Percentiles rank a stretch among this genome's conserved stretches.
phyloP scores from a whole-genome alignment of 441 rosid genomes.

The Gossypium trilobum region DNA sequence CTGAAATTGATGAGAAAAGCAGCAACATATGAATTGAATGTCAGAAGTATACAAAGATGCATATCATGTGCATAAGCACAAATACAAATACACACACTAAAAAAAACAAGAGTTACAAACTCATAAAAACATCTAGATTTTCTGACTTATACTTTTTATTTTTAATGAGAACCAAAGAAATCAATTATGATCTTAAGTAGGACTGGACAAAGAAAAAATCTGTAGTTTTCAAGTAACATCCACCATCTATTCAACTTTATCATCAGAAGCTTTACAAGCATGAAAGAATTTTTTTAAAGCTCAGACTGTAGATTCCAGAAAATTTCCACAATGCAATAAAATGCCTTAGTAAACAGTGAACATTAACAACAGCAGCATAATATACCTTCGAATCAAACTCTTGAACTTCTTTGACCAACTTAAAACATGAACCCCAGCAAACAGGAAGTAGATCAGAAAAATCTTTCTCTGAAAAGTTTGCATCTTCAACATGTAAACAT shows the following conservation, averaged over 20 bases:
- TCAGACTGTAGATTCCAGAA: background rate
- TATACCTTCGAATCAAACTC: constrained; percentile 96
- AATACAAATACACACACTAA: background rate
- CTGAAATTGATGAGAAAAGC: constrained; percentile 33
- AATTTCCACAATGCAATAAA: background rate
- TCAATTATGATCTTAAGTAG: too few species aligned
- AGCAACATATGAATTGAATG: background rate
- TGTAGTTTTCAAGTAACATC: background rate
- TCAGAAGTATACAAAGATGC: background rate
- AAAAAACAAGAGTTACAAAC: background rate
- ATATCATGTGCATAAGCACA: background rate
- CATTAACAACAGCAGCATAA: background rate
- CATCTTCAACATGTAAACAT: constrained; percentile 91
- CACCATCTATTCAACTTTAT: background rate
- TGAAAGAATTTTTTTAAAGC: background rate
- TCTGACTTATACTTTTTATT: too few species aligned
- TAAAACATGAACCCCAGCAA: constrained; percentile 88
- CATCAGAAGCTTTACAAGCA: background rate
- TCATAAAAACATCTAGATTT: background rate
- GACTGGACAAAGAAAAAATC: too few species aligned
- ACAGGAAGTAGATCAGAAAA: constrained; percentile 82
- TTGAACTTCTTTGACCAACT: constrained; percentile 83
- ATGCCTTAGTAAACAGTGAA: background rate
- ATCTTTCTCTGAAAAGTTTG: constrained; percentile 69
- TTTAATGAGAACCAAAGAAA: too few species aligned